Evolutionary conservation across 306 rosid genomes (phyloP).

Genomic region (Casuarina cunninghamiana): DNA sequence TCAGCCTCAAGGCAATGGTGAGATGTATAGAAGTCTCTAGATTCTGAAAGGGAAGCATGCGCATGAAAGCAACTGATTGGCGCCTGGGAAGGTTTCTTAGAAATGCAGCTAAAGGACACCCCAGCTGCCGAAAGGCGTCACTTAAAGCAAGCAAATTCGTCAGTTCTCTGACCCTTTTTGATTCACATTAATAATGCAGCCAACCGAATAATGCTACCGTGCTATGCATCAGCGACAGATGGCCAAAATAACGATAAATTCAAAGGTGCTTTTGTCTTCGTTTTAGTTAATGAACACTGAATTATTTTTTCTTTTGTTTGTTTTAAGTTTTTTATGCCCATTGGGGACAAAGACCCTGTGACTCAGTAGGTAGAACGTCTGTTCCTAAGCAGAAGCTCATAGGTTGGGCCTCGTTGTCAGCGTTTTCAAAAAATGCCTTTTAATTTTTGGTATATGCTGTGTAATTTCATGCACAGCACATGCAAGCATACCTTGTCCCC

Average conservation of each 20-base stretch:
- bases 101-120: neutral
- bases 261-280: neutral
- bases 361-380: slow-evolving; percentile 81
- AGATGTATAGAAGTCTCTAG: neutral
- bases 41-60: neutral
- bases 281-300: no score
- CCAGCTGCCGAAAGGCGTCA: neutral
- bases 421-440: neutral
- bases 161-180: neutral
- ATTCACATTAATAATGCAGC: neutral
- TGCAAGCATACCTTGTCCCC: slow-evolving; percentile 80
- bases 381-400: slow-evolving; percentile 77
- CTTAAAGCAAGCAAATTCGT: neutral
- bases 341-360: slow-evolving; percentile 37
- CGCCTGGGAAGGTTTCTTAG: neutral
- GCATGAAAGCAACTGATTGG: neutral
- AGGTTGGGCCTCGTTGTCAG: slow-evolving; percentile 59
- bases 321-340: fast-evolving
- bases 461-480: neutral
- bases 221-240: neutral
- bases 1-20: neutral
- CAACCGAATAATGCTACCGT: neutral
- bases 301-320: neutral
- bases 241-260: neutral
- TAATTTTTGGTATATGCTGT: no score